Evolutionary conservation across 805 yeast species (phyloP), one percentile per base, ranked within the genome.

Genomic region (Lipomyces anomalus): DNA sequence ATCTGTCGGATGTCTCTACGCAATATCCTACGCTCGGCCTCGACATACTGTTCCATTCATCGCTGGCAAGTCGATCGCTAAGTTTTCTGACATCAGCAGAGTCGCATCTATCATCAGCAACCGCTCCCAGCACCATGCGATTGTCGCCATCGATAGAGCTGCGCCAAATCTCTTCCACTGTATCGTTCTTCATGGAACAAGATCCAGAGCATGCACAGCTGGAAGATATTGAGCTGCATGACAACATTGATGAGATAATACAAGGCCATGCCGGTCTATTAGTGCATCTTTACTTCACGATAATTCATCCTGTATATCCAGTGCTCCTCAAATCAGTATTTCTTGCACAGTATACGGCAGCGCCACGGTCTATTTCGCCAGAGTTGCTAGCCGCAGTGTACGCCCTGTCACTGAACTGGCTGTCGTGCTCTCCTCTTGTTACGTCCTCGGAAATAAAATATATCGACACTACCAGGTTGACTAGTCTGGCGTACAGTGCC

Each of bases 301-400:
- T 55, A 33, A 51, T 57, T 18, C 61, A 57, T 39, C 58, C 60
- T 6, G 51, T 59, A 9, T 57, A 57, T 43, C 61, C 61, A 3
- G 57, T 57, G 9, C 48, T 57, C 18, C 59, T 55, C 34, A 55
- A 54, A 44, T 47, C 53, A 4, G 42, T 43, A 35, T 52, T 52
- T 32, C 42, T 52, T 2, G 42, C 55, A 11, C 53, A 52, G 35
- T 52, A 46, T 35, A 42, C 41, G 16, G 13, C 40, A 5, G 43
- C 50, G 22, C 53, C 55, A 22, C 49, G 45, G 22, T 37, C 46
- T 17, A 55, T 57, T 11, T 48, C 48, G 23, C 59, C 60, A 4
- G 52, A 57, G 13, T 46, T 57, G 6, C 51, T 57, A 4, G 60
- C 58, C 1, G 60, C 60, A 13, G 59, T 57, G 36, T 56, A 52